Conservation (phyloP, 768 basidiomycete species). For the Paxillus rubicundulus region DNA sequence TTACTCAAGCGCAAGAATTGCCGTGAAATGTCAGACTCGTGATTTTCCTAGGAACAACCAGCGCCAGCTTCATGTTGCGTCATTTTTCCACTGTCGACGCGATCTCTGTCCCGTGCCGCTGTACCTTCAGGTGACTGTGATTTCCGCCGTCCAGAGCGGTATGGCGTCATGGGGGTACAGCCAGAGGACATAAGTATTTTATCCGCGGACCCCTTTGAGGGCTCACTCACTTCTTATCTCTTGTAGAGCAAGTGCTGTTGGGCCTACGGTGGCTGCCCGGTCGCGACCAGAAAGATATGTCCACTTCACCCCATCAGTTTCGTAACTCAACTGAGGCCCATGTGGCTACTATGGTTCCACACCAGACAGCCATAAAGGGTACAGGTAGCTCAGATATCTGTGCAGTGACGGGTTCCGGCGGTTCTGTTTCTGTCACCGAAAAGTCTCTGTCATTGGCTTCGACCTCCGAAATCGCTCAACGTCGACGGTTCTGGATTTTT, state of each 20-base stretch:
- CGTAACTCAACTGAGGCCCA: background rate
- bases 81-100: constrained; percentile 22
- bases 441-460: constrained; percentile 29
- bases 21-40: background rate
- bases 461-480: constrained; percentile 21
- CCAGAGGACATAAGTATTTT: background rate
- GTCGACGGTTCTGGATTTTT: constrained; percentile 20
- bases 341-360: background rate
- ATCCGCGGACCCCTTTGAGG: background rate
- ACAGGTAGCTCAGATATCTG: background rate
- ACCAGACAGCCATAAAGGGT: background rate
- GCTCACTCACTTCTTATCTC: background rate
- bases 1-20: background rate
- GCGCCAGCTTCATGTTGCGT: constrained; percentile 17
- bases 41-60: background rate
- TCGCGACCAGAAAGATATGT: background rate
- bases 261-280: background rate
- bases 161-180: background rate
- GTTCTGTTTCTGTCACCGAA: background rate
- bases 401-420: background rate
- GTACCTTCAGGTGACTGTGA: background rate
- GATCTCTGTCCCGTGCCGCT: constrained; percentile 7
- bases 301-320: constrained; percentile 2
- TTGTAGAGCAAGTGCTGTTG: background rate
- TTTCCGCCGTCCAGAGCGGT: no score